Evolutionary conservation across 345 rosid genomes (phyloP).

Genomic region (Aquilaria yunnanensis): DNA sequence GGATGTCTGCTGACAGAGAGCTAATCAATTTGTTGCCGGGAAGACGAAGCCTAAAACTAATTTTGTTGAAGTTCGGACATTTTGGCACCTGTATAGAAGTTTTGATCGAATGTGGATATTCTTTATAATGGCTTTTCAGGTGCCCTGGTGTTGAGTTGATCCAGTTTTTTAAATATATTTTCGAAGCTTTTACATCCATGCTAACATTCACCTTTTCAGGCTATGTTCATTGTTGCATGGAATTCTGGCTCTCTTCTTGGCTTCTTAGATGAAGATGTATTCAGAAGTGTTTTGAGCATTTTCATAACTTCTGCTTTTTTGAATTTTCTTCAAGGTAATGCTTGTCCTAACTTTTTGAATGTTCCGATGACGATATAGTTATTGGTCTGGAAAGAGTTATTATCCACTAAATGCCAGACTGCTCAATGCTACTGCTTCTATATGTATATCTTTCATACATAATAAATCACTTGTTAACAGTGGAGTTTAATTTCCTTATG

Average conservation of each 20-base stretch:
- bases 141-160: constrained; percentile 19
- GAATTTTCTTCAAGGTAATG: constrained; percentile 75
- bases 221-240: constrained; percentile 89
- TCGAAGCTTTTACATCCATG: constrained; percentile 11
- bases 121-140: constrained; percentile 82
- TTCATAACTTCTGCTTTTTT: constrained; percentile 89
- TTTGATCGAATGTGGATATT: constrained; percentile 99
- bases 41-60: constrained; percentile 86
- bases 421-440: constrained; percentile 8
- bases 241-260: constrained; percentile 63
- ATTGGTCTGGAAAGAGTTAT: not conserved
- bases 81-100: constrained; percentile 90
- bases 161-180: constrained; percentile 10
- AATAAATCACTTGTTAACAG: not conserved
- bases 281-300: constrained; percentile 61
- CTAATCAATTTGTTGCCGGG: constrained; percentile 33
- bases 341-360: constrained; percentile 4
- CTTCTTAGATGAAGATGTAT: constrained; percentile 55
- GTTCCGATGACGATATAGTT: not conserved
- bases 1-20: constrained; percentile 38
- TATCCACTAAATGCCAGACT: constrained; percentile 4
- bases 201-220: constrained; percentile 40
- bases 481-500: constrained; percentile 3
- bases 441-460: constrained; percentile 4
- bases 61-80: constrained; percentile 97